Evolutionary conservation across 768 basidiomycete genomes (phyloP), one percentile per base, ranked within the genome.

Genomic region (Macrolepiota dolichaula): DNA sequence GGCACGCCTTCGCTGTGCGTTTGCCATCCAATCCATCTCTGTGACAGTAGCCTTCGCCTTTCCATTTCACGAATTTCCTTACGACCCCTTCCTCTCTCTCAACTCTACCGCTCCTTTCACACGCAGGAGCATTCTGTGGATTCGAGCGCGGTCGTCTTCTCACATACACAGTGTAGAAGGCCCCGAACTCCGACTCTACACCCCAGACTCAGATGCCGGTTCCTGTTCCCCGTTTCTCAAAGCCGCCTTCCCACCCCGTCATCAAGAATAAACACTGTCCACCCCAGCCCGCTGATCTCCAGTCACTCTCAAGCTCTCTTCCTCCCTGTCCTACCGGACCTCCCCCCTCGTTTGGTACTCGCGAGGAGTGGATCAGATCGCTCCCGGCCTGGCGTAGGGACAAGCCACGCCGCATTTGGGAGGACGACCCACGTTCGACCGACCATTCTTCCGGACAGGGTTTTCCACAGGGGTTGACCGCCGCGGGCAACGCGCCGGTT

Each of bases 1-100:
- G 89, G 89, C 89, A 84, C 91, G 91, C 91, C 91, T 93, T 92
- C 81, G 88, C 81, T 92, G 91, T 81, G 91, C 91, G 91, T 93
- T 80, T 79, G 89, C 89, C 91, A 85, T 63, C 61, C 68, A 54
- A 51, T 65, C 67, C 67, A 69, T 71, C 42, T 67, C 68, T 69
- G 67, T 50, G 64, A 63, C 55, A 71, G 65, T 67, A 62, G 61
- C 66, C 64, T 62, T 64, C 62, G 61, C 61, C 68, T 57, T 64
- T 63, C 70, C 61, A 68, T 69, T 79, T 91, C 71, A 91, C 90
- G 90, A 92, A 82, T 69, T 76, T 71, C 74, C 68, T 85, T 80
- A 92, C 91, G 89, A 91, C 85, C 76, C 69, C 69, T 70, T 74
- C 70, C 68, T 72, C 63, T 62, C 67, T 66, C 72, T 66, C 70